A percentile compares a stretch with the other conserved stretches of the same genome.
These are phyloP conservation scores for Acorus calamus DNA, from an alignment of 106 monocot species.

Conservation along the genomic window DNA sequence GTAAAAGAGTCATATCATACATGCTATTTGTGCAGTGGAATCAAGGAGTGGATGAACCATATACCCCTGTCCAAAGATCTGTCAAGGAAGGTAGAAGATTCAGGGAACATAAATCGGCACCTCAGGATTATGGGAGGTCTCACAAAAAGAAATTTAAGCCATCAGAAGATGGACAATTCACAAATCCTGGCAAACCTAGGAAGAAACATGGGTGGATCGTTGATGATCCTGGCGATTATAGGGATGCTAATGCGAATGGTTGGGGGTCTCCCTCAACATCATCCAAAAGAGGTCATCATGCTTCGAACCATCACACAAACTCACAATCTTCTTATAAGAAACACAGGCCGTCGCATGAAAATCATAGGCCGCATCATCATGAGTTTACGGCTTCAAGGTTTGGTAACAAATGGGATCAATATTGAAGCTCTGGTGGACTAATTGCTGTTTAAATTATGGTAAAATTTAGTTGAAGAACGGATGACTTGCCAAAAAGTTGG, in stretches of 20 bases:
- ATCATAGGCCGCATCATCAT: slow-evolving; percentile 9
- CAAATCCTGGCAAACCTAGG: slow-evolving; percentile 23
- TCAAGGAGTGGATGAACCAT: slow-evolving; percentile 6
- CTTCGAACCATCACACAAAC: slow-evolving; percentile 11
- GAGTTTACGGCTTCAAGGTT: slow-evolving; percentile 15
- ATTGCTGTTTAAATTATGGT: too few species aligned
- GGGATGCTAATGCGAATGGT: slow-evolving; percentile 15
- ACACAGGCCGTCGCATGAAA: slow-evolving; percentile 4
- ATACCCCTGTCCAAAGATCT: slow-evolving; percentile 14
- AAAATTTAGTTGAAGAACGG: too few species aligned
- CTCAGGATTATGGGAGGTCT: slow-evolving; percentile 23
- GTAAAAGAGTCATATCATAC: background rate
- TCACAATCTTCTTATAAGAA: slow-evolving; percentile 22
- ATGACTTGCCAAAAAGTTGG: too few species aligned
- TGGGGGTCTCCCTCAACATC: slow-evolving; percentile 24
- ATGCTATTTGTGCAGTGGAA: background rate
- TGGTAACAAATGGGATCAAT: background rate
- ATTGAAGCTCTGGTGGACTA: too few species aligned
- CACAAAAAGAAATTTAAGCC: slow-evolving; percentile 15
- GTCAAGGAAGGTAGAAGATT: slow-evolving; percentile 15
- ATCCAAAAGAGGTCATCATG: slow-evolving; percentile 8
- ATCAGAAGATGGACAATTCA: slow-evolving; percentile 20
- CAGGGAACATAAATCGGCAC: slow-evolving; percentile 33
- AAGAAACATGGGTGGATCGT: slow-evolving; percentile 39
- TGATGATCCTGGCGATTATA: slow-evolving; percentile 31